Percentiles rank a stretch among this genome's conserved stretches.
Evolutionary conservation across 768 basidiomycete species (phyloP).

Genomic region (Tricholoma sp.): DNA sequence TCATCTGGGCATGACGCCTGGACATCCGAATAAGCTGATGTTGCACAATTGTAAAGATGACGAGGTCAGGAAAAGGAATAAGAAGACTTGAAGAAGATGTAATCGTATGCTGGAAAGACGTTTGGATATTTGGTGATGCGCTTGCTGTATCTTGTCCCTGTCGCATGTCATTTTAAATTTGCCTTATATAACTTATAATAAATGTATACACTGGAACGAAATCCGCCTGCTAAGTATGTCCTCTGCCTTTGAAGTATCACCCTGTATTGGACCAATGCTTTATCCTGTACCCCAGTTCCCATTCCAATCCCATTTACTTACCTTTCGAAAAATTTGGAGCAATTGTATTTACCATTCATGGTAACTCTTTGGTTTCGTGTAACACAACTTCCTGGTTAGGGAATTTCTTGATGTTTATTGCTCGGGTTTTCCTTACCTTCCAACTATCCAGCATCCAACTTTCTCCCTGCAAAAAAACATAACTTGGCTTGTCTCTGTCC

Average conservation of each 20-base stretch:
- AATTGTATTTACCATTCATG: background rate
- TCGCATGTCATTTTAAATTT: too few species aligned
- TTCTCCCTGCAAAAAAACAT: too few species aligned
- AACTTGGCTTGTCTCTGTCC: too few species aligned
- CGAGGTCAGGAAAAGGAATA: constrained; percentile 69
- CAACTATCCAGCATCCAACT: background rate
- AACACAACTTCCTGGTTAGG: background rate
- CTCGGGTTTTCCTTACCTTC: background rate
- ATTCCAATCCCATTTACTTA: too few species aligned
- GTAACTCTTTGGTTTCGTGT: background rate
- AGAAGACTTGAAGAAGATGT: constrained; percentile 20
- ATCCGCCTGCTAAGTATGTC: too few species aligned
- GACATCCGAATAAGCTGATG: constrained; percentile 75
- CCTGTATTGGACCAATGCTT: too few species aligned
- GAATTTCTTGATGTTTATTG: background rate
- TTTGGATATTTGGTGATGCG: background rate
- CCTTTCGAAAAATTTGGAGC: too few species aligned
- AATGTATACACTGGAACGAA: background rate
- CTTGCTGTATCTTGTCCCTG: background rate
- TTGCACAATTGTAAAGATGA: constrained; percentile 84
- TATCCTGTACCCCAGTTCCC: too few species aligned
- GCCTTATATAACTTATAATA: too few species aligned
- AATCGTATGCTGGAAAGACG: background rate
- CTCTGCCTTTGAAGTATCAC: too few species aligned
- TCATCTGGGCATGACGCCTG: constrained; percentile 74